Evolutionary conservation across 1,139 yeast genomes (phyloP).

Genomic region (Cylindricascospora bacillispora): DNA sequence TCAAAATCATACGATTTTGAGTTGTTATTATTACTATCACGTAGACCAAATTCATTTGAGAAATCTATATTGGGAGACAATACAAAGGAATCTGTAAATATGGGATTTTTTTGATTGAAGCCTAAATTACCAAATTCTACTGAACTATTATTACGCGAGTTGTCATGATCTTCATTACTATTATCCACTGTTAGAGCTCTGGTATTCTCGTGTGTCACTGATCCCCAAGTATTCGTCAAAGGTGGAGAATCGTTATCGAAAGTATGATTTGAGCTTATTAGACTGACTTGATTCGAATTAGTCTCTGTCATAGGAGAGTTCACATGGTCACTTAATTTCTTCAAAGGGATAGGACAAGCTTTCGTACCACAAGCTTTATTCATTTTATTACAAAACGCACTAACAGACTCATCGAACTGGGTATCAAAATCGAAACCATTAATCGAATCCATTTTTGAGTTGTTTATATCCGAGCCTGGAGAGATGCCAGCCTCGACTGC

Average conservation of each 20-base stretch:
- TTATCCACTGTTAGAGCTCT: background rate
- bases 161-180: background rate
- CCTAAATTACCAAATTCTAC: background rate
- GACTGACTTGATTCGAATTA: background rate
- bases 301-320: background rate
- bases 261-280: background rate
- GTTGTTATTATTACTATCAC: background rate
- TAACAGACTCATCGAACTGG: slow-evolving; percentile 36
- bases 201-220: background rate
- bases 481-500: background rate
- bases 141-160: background rate
- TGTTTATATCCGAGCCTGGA: background rate
- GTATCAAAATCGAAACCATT: slow-evolving; percentile 29
- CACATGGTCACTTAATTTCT: slow-evolving; percentile 1
- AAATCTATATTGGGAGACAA: background rate
- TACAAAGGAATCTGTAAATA: background rate
- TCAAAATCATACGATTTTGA: background rate
- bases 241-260: slow-evolving; percentile 1
- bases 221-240: slow-evolving; percentile 6
- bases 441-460: slow-evolving; percentile 10
- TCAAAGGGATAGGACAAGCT: slow-evolving; percentile 53
- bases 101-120: background rate
- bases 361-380: slow-evolving; percentile 79
- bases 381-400: slow-evolving; percentile 62
- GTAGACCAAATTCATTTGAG: background rate